A percentile compares a stretch with the other conserved stretches of the same genome.
Evolutionary conservation across 2,329 filamentous ascomycete genomes (phyloP).

Genomic region (Clonostachys byssicola): DNA sequence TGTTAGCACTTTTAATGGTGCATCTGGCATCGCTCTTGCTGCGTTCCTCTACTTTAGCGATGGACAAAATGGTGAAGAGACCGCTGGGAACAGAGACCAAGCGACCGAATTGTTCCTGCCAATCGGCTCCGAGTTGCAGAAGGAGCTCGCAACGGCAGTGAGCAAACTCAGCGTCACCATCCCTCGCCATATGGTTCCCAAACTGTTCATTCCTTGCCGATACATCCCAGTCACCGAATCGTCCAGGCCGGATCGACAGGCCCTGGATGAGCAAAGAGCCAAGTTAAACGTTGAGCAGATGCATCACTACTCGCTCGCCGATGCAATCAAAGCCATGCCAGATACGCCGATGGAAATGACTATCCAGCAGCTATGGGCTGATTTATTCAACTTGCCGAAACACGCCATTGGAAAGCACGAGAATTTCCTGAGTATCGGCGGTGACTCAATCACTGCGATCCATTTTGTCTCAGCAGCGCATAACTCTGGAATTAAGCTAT

Average conservation of each 20-base stretch:
- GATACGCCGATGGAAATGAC: neutral
- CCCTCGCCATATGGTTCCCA: slow-evolving; percentile 11
- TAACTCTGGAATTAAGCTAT: neutral
- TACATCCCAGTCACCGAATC: slow-evolving; percentile 10
- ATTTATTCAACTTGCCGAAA: neutral
- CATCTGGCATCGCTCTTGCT: too few relatives aligned
- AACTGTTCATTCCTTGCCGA: slow-evolving; percentile 8
- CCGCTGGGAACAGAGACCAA: too few relatives aligned
- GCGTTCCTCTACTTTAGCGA: too few relatives aligned
- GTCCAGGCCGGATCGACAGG: slow-evolving; percentile 4
- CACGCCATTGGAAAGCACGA: neutral
- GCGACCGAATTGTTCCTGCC: slow-evolving; percentile 5
- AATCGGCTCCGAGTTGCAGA: slow-evolving; percentile 3
- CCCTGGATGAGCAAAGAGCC: neutral
- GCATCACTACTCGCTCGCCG: neutral
- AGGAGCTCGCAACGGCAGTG: slow-evolving; percentile 7
- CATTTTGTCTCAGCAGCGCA: slow-evolving; percentile 1
- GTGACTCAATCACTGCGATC: slow-evolving; percentile 22
- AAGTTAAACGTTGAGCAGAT: neutral
- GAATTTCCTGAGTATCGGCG: slow-evolving; percentile 14
- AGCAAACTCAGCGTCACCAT: slow-evolving; percentile 5
- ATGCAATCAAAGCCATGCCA: neutral
- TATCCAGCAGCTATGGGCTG: neutral
- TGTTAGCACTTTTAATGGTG: too few relatives aligned
- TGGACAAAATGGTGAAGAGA: too few relatives aligned